These are phyloP conservation scores for Erysimum cheiranthoides DNA, from an alignment of 345 rosid species.

Conservation along the genomic window DNA sequence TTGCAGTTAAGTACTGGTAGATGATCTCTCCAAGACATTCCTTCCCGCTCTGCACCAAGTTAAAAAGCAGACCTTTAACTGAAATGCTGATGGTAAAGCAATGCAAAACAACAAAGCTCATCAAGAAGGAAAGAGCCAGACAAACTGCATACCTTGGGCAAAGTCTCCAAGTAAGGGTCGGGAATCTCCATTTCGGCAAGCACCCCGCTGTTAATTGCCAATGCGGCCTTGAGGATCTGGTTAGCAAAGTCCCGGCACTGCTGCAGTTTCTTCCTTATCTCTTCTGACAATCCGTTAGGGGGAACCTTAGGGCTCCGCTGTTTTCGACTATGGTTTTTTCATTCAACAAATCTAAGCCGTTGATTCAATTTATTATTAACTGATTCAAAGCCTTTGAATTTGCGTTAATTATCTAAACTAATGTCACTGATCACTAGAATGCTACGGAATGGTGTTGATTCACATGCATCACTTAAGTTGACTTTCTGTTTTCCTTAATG, in stretches of 20 bases:
- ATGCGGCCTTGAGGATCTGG: conserved; percentile 95
- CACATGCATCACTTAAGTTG: conserved; percentile 26
- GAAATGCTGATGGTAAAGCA: neutral
- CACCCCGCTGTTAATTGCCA: conserved; percentile 93
- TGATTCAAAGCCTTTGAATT: neutral
- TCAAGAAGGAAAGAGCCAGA: neutral
- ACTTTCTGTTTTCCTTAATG: neutral
- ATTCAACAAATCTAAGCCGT: conserved; percentile 16
- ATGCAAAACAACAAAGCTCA: neutral
- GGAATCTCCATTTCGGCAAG: conserved; percentile 97
- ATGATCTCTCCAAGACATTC: conserved; percentile 83
- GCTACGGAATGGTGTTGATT: conserved; percentile 27
- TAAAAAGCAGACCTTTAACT: neutral
- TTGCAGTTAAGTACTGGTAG: conserved; percentile 79
- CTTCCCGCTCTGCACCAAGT: conserved; percentile 64
- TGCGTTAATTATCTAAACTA: neutral
- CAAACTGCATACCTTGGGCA: conserved; percentile 88
- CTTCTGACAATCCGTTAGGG: conserved; percentile 75
- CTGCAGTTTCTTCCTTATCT: conserved; percentile 77
- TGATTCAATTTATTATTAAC: conserved; percentile 8
- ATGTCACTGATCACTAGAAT: conserved; percentile 26
- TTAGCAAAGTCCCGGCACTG: conserved; percentile 87
- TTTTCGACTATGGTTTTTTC: neutral
- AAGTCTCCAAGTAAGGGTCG: conserved; percentile 74
- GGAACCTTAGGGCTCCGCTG: conserved; percentile 72